These are phyloP conservation scores for Sugiyamaella marilandica DNA, from an alignment of 805 yeast species.

Conservation along the genomic window DNA sequence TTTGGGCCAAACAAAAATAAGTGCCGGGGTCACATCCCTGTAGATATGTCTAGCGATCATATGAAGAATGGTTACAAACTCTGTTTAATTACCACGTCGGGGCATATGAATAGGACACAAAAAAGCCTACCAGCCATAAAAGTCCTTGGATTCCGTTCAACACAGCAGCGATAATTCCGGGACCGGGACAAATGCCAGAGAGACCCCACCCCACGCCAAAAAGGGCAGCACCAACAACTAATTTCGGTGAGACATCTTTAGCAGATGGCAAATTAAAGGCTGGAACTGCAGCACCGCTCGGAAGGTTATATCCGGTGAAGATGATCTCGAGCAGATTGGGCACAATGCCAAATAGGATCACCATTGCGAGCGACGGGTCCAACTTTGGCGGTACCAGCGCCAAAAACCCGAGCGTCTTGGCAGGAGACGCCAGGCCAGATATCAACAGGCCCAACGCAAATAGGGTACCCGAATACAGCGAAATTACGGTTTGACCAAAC, in stretches of 20 bases:
- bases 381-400: slow-evolving; percentile 35
- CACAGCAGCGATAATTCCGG: slow-evolving; percentile 37
- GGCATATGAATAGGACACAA: slow-evolving; percentile 27
- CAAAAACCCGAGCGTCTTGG: slow-evolving; percentile 45
- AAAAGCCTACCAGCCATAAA: slow-evolving; percentile 30
- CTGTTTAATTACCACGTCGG: neutral
- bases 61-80: neutral
- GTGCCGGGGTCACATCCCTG: neutral
- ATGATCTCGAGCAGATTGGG: slow-evolving; percentile 38
- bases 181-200: slow-evolving; percentile 51
- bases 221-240: slow-evolving; percentile 40
- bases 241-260: slow-evolving; percentile 27
- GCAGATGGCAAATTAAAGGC: slow-evolving; percentile 22
- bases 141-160: slow-evolving; percentile 27
- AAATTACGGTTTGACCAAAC: slow-evolving; percentile 17
- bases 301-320: slow-evolving; percentile 20
- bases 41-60: neutral
- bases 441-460: slow-evolving; percentile 46
- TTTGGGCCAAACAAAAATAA: neutral
- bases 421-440: slow-evolving; percentile 44
- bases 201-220: slow-evolving; percentile 55
- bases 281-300: slow-evolving; percentile 17
- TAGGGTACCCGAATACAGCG: slow-evolving; percentile 31
- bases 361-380: slow-evolving; percentile 46
- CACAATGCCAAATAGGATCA: slow-evolving; percentile 40